These are phyloP conservation scores for Leishmania guyanensis DNA, from an alignment of 208 protist genomes.

Conservation along the genomic window DNA sequence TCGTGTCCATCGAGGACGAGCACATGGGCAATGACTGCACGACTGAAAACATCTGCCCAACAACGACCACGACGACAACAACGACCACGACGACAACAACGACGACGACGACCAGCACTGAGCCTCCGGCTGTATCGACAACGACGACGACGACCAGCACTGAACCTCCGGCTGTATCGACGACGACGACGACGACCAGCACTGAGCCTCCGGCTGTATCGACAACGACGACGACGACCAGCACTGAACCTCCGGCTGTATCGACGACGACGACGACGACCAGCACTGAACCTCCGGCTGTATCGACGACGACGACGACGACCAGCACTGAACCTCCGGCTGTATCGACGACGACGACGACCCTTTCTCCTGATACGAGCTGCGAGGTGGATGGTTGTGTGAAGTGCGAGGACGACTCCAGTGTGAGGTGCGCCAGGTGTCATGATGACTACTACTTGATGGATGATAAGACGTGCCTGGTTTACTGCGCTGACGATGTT, in stretches of 20 bases:
- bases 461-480: background rate
- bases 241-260: background rate
- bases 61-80: background rate
- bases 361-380: background rate
- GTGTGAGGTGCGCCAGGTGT: background rate
- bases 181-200: background rate
- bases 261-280: background rate
- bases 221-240: background rate
- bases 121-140: background rate
- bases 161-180: background rate
- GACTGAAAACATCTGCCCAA: background rate
- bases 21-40: background rate
- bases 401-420: background rate
- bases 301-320: background rate
- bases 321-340: background rate
- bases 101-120: slow-evolving; percentile 3
- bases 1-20: background rate
- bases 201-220: background rate
- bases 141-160: background rate
- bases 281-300: background rate
- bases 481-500: background rate
- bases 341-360: background rate
- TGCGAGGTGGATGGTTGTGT: slow-evolving; percentile 2
- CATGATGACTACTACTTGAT: background rate
- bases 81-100: background rate